phyloP scores from a whole-genome alignment of 176 grass and related monocot genomes.

The Poa pratensis region DNA sequence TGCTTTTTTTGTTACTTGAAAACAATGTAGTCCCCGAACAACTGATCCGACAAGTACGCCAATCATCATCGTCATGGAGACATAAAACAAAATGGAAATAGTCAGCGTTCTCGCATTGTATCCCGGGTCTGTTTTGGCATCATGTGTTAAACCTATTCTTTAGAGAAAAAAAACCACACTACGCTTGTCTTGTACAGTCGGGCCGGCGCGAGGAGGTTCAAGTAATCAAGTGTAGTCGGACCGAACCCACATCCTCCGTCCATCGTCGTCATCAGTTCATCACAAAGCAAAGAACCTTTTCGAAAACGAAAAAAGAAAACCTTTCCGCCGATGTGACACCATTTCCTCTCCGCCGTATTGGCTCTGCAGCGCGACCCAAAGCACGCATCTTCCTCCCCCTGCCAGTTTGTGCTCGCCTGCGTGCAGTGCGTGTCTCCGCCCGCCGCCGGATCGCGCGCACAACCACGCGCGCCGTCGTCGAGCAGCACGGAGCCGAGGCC shows the following conservation, averaged over 20 bases:
- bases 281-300: neutral
- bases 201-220: neutral
- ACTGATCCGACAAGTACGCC: too few relatives aligned
- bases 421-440: neutral
- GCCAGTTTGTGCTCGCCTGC: neutral
- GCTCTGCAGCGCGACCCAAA: neutral
- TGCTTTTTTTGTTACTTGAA: too few relatives aligned
- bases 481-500: neutral
- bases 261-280: neutral
- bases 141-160: neutral
- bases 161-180: too few relatives aligned
- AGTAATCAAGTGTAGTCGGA: neutral
- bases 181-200: too few relatives aligned
- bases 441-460: slow-evolving; percentile 16
- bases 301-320: slow-evolving; percentile 15
- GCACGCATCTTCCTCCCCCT: slow-evolving; percentile 16
- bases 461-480: neutral
- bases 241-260: neutral
- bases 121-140: neutral
- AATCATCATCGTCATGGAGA: too few relatives aligned
- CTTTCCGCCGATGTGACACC: slow-evolving; percentile 36
- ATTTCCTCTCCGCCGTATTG: neutral
- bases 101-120: neutral
- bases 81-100: too few relatives aligned
- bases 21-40: too few relatives aligned